Percentiles rank a stretch among this genome's conserved stretches.
Evolutionary conservation across 768 basidiomycete species (phyloP).

Genomic region (Termitomyces sp.): DNA sequence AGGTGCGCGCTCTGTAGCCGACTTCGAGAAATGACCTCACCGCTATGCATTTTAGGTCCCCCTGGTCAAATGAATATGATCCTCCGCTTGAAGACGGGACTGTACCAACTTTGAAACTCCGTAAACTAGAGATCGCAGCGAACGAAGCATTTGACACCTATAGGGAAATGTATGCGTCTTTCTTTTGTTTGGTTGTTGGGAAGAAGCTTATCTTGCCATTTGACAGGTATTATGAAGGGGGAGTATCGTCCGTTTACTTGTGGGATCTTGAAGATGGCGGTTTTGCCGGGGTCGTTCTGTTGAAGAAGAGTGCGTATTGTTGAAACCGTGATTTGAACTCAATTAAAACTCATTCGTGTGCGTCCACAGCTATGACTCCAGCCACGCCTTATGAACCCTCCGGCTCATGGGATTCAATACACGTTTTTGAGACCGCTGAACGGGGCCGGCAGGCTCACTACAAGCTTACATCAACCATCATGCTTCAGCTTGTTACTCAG

Average conservation of each 20-base stretch:
- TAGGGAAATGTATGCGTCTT: slow-evolving; percentile 73
- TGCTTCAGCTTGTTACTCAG: slow-evolving; percentile 81
- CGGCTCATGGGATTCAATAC: slow-evolving; percentile 97
- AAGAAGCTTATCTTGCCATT: not conserved
- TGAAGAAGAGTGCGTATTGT: slow-evolving; percentile 78
- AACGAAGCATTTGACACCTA: slow-evolving; percentile 98
- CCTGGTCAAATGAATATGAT: slow-evolving; percentile 97
- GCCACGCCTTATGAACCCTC: slow-evolving; percentile 54
- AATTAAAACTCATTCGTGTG: not conserved
- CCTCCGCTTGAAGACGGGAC: slow-evolving; percentile 89
- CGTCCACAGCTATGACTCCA: slow-evolving; percentile 53
- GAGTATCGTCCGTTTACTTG: slow-evolving; percentile 92
- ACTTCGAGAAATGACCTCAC: not conserved
- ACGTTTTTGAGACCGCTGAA: slow-evolving; percentile 94
- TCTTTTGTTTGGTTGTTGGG: not conserved
- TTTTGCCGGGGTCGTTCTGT: slow-evolving; percentile 92
- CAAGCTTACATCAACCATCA: slow-evolving; percentile 94
- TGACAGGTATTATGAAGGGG: slow-evolving; percentile 93
- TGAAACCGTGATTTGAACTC: not conserved
- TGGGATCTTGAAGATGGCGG: slow-evolving; percentile 98
- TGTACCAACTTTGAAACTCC: slow-evolving; percentile 73
- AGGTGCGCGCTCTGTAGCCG: slow-evolving; percentile 42
- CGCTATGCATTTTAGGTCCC: slow-evolving; percentile 60
- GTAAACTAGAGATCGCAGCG: slow-evolving; percentile 87
- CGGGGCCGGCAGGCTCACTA: slow-evolving; percentile 91